Evolutionary conservation across 2,329 filamentous ascomycete genomes (phyloP), one percentile per base, ranked within the genome.

Genomic region (Zasmidium citrigriseum): DNA sequence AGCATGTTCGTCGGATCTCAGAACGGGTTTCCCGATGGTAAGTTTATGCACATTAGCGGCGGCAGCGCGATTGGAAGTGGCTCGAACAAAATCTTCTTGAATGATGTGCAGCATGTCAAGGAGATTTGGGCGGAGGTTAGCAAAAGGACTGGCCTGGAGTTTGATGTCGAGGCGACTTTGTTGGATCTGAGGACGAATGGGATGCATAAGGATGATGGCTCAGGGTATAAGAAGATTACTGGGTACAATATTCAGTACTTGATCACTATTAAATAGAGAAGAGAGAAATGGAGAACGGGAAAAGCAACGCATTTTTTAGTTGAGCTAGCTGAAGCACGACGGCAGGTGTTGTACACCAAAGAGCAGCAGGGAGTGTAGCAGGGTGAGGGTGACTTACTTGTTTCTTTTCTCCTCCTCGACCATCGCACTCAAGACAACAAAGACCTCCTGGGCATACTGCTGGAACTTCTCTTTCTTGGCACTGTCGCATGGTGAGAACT

Each of bases 1-100:
- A 49, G 34, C n/a, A 57, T 57, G 46, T 60, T 62, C 16, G 29
- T 62, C 7, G 57, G 57, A n/a, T 57, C 54, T 22, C 60, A 62
- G 47, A 60, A 62, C 38, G 57, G 60, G 3, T 53, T 44, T 49
- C 48, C 54, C 14, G 56, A 46, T 2, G 56, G 51, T 5, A 53
- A 49, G 44, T 24, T 48, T 20, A 23, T 61, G 9, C n/a, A 21
- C 25, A 22, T 57, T 4, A 50, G 24, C 22, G 59, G 34, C 20
- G 45, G 16, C 14, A 47, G 29, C 16, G 49, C 24, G 18, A 50
- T 58, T 16, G 20, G 29, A 2, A 48, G 44, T 25, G n/a, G 44
- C 25, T 52, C 45, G n/a, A 54, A 57, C 24, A 25, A 29, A 10
- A 46, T 58, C 16, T 57, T 54, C 34, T 41, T 60, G 24, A 50